Evolutionary conservation across 192 early-diverging fungal species (phyloP), one percentile per base, ranked within the genome.

Genomic region (Coemansia biformis): DNA sequence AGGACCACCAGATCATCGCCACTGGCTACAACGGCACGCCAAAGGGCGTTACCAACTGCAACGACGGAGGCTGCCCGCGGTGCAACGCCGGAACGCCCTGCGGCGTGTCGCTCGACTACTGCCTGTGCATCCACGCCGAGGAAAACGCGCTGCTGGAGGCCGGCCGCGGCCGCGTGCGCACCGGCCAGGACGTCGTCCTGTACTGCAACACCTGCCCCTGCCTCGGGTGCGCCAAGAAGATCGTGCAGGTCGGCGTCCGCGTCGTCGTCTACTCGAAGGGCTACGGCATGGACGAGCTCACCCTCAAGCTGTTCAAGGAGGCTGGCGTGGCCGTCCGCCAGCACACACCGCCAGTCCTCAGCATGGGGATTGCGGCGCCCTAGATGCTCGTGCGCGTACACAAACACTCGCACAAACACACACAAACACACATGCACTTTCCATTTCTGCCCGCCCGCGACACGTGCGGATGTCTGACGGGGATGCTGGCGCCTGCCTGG

Each of bases 1-100:
- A 86, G 43, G 85, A 98, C 42, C 78, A 67, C 29, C 77, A 90
- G 36, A 87, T 99, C 22, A 87, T 99, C 36, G 86, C 94, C 3
- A 98, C 94, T 13, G 96, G 96, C n/a, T 99, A 99, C 67, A 99
- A 99, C 55, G 96, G 96, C 1, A 98, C 93, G 5, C 95, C 96
- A 16, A 79, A 86, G 49, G 89, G 91, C 4, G 60, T 99, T 15
- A 62, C 71, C 34, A 99, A 99, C 59, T 99, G 96, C 63, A 92
- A 86, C 49, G 85, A 94, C 31, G 93, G 93, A 7, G 96, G 96
- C 0, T 99, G 96, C 62, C 77, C 70, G 19, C 73, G 93, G 31
- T 99, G 96, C 69, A 99, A 99, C 57, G 82, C 73, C n/a, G 88
- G 76, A 3, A 78, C 86, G 1, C 79, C 79, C 0, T 87, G 86